Evolutionary conservation across 73 alveolate species (phyloP).

Genomic region (Tetrahymena borealis): DNA sequence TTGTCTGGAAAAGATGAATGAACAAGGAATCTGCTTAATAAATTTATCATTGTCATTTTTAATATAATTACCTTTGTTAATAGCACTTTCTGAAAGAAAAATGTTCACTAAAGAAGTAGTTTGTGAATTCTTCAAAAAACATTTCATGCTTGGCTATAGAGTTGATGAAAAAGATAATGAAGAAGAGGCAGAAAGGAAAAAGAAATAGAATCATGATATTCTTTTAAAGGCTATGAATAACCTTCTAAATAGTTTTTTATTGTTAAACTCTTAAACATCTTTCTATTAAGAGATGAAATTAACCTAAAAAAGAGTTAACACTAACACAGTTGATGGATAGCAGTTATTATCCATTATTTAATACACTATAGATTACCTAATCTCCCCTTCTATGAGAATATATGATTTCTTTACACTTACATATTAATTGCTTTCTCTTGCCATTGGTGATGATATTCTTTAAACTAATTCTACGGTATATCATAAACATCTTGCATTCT

Average conservation of each 20-base stretch:
- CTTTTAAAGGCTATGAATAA: not conserved
- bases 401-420: not conserved
- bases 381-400: not conserved
- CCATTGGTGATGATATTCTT: not conserved
- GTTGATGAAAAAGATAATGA: not conserved
- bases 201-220: not conserved
- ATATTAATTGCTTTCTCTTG: not conserved
- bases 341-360: not conserved
- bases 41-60: not conserved
- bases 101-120: not conserved
- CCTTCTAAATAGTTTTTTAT: not conserved
- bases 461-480: not conserved
- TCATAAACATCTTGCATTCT: not conserved
- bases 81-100: not conserved
- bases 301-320: not conserved
- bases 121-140: not conserved
- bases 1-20: not conserved
- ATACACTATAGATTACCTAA: not conserved
- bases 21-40: not conserved
- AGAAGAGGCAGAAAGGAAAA: not conserved
- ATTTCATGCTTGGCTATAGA: not conserved
- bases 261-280: not conserved
- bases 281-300: not conserved
- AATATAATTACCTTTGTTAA: not conserved
- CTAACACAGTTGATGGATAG: not conserved